Base-by-base conservation (phyloP, 306 rosid species). In the Malus sylvestris region DNA sequence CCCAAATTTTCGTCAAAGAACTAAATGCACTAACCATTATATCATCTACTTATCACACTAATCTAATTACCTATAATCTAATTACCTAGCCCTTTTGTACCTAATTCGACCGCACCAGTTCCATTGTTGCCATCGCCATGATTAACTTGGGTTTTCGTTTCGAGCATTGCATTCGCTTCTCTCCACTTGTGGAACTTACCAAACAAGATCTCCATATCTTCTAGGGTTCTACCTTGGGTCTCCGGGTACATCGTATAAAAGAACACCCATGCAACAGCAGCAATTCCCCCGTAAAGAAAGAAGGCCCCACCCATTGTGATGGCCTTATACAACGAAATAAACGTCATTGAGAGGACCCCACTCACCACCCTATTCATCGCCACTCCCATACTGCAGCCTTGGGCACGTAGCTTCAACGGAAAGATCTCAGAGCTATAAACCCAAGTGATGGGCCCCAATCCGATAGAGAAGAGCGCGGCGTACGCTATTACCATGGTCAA, bases 131-230 rank as follows among this genome's bases (percentile, higher is more conserved):
- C 73, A 22, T 61, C 63, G 44, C 9, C 76, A 6, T 61, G 61
- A 14, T 35, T 10, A 19, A 5, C 72, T 40, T 45, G 35, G 2
- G 5, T 27, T 30, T 9, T 5, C 0, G 18, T 32, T 16, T 65
- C 64, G 13, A 68, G 51, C 46, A 68, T 49, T 4, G 74, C 52
- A 33, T 71, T 75, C 3, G 80, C 74, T 0, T 83, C 23, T 70
- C 76, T 88, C 75, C 78, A 80, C 61, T 23, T 40, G 8, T 63
- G 13, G 23, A 86, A 80, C n/a, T 82, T 72, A 52, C 98, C 96
- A 70, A 94, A 94, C 58, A 91, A 81, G 20, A 87, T 85, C 42
- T 87, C 97, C 80, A 94, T 89, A 1, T 87, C 89, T 22, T 94
- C 97, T 0, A 94, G 91, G 20, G 93, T 84, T 74, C 84, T 81